A percentile compares a stretch with the other conserved stretches of the same genome.
These are phyloP conservation scores for Fusarium sp. DNA, from an alignment of 2,329 filamentous ascomycete species.

Conservation along the genomic window DNA sequence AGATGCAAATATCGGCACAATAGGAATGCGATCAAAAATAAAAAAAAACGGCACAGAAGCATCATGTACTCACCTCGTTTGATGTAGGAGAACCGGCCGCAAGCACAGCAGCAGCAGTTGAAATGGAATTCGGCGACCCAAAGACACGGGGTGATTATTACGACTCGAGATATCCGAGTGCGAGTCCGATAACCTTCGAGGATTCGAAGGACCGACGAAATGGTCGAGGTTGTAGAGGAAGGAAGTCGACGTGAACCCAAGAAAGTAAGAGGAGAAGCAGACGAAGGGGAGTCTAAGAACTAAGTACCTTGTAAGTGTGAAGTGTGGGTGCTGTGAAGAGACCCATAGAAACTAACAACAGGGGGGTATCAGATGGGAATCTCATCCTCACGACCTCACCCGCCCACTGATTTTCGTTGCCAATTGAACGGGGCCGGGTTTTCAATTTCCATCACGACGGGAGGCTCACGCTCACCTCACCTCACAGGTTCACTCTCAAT, in stretches of 20 bases:
- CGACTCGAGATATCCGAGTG: slow-evolving; percentile 21
- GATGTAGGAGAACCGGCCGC: slow-evolving; percentile 21
- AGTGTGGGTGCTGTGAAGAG: slow-evolving; percentile 30
- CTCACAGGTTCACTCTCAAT: not conserved
- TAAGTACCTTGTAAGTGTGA: slow-evolving; percentile 38
- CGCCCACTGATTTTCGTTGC: slow-evolving; percentile 25
- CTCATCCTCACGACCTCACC: slow-evolving; percentile 16
- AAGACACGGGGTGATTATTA: slow-evolving; percentile 15
- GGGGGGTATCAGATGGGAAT: slow-evolving; percentile 33
- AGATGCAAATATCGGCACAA: not conserved
- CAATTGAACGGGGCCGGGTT: slow-evolving; percentile 16
- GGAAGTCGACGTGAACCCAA: slow-evolving; percentile 17
- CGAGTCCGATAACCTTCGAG: slow-evolving; percentile 34
- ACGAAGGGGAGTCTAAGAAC: slow-evolving; percentile 35
- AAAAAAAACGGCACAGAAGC: slow-evolving; percentile 10
- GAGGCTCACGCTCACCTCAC: slow-evolving; percentile 9
- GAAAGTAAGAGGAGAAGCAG: slow-evolving; percentile 30
- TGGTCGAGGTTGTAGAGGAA: slow-evolving; percentile 28
- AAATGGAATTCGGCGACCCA: slow-evolving; percentile 13
- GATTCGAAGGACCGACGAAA: slow-evolving; percentile 31
- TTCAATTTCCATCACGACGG: slow-evolving; percentile 26
- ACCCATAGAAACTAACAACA: slow-evolving; percentile 27
- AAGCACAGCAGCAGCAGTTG: slow-evolving; percentile 29
- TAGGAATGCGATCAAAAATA: slow-evolving; percentile 12
- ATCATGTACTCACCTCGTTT: slow-evolving; percentile 37